phyloP scores from a whole-genome alignment of 306 rosid genomes.

The Trifolium pratense region DNA sequence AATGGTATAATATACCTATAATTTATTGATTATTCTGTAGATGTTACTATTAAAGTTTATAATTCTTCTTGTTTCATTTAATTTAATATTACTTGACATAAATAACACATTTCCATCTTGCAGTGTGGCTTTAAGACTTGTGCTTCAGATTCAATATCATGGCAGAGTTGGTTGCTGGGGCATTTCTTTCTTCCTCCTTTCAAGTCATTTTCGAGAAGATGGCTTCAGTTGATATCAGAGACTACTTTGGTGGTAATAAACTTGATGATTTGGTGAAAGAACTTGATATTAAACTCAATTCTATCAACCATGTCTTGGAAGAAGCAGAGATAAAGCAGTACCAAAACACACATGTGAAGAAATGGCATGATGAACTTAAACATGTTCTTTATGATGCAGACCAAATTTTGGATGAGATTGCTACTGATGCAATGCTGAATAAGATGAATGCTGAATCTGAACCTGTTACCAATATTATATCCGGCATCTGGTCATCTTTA shows the following conservation, averaged over 20 bases:
- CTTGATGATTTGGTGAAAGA: neutral
- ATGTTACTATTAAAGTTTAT: too few species aligned
- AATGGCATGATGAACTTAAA: constrained; percentile 44
- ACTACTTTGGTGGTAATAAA: constrained; percentile 1
- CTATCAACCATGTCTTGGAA: constrained; percentile 34
- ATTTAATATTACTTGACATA: too few species aligned
- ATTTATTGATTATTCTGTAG: too few species aligned
- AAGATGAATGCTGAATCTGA: neutral
- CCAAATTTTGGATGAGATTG: constrained; percentile 47
- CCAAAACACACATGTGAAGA: constrained; percentile 30
- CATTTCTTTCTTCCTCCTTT: neutral
- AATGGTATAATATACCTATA: too few species aligned
- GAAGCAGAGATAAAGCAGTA: constrained; percentile 53
- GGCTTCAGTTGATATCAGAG: constrained; percentile 9
- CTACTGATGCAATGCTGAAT: neutral
- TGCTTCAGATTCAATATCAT: neutral
- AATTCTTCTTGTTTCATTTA: too few species aligned
- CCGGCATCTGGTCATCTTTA: neutral
- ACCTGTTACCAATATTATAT: neutral
- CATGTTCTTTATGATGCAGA: constrained; percentile 28
- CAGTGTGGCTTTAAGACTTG: too few species aligned
- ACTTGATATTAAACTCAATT: constrained; percentile 1
- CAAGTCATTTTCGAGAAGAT: neutral
- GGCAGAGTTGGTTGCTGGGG: neutral
- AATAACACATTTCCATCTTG: neutral